phyloP scores from a whole-genome alignment of 768 basidiomycete species.

The Psilocybe azurescens region DNA sequence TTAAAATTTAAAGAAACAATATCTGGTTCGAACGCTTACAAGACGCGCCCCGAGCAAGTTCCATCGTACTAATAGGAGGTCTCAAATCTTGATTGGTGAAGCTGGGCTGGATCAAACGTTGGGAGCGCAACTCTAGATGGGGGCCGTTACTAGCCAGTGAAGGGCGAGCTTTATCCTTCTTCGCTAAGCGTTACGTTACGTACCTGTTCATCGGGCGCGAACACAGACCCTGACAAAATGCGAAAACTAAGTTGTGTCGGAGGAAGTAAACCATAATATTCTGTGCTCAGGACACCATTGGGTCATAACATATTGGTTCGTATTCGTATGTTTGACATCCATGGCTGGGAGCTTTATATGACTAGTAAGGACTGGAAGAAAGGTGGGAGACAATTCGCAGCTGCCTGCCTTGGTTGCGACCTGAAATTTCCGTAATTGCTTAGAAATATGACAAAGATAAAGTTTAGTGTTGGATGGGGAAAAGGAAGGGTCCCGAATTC shows the following conservation, averaged over 20 bases:
- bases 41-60: constrained; percentile 9
- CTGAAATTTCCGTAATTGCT: neutral
- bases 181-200: neutral
- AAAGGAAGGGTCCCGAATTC: no score
- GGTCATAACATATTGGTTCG: no score
- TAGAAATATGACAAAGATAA: neutral
- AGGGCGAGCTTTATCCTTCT: neutral
- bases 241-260: neutral
- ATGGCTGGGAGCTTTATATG: no score
- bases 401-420: neutral
- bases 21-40: neutral
- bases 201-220: neutral
- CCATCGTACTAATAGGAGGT: neutral
- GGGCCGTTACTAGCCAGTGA: neutral
- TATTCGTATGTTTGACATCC: no score
- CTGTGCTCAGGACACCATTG: no score
- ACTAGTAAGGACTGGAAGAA: no score
- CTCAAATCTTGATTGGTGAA: neutral
- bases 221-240: neutral
- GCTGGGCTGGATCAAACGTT: neutral
- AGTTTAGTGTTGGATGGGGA: no score
- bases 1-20: neutral
- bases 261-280: no score
- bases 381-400: no score
- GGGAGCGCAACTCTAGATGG: neutral